phyloP scores from a whole-genome alignment of 2,329 filamentous ascomycete genomes.

The Aureobasidium melanogenum region DNA sequence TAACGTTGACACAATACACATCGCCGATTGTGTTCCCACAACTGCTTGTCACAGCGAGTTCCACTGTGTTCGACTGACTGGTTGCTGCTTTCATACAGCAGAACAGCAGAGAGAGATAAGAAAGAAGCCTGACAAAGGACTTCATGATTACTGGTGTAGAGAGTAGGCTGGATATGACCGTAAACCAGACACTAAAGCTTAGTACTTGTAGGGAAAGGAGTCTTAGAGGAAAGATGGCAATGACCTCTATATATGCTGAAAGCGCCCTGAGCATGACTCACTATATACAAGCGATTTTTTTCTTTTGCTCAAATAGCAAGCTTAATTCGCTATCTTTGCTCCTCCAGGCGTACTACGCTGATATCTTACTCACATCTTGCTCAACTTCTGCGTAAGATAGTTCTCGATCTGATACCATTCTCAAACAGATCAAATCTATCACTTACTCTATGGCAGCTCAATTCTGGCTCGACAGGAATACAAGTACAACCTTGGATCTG shows the following conservation, averaged over 20 bases:
- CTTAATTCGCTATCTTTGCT: not conserved
- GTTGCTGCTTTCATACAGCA: not conserved
- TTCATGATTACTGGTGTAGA: not conserved
- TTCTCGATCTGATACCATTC: not conserved
- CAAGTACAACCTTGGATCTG: not conserved
- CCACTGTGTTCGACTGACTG: not conserved
- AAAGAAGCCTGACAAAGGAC: not conserved
- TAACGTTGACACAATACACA: constrained; percentile 13
- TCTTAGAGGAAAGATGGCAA: not conserved
- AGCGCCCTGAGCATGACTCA: not conserved
- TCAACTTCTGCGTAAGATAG: not conserved
- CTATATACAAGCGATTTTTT: not conserved
- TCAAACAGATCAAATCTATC: not conserved
- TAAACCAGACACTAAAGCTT: not conserved
- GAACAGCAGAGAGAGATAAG: not conserved
- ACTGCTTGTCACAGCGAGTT: not conserved
- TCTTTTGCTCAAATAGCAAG: not conserved
- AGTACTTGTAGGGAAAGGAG: not conserved
- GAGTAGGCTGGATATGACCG: not conserved
- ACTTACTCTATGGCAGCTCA: no score
- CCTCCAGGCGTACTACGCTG: not conserved
- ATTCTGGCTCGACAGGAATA: not conserved
- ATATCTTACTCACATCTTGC: not conserved
- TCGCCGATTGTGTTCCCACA: not conserved
- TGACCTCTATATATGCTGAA: not conserved